These are phyloP conservation scores for Aspergillus uvarum DNA, from an alignment of 2,329 filamentous ascomycete genomes.

Conservation along the genomic window DNA sequence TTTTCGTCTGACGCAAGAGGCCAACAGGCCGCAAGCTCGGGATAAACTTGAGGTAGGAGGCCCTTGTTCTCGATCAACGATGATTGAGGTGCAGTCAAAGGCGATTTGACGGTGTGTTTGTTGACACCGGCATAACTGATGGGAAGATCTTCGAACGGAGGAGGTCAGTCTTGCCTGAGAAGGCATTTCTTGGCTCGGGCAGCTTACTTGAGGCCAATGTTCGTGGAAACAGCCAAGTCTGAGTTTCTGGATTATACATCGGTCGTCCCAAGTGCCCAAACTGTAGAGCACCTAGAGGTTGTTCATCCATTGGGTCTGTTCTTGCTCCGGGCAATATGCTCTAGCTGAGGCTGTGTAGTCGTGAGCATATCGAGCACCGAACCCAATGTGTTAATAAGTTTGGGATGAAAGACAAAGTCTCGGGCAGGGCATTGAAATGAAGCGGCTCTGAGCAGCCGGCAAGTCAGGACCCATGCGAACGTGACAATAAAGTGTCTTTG, in stretches of 20 bases:
- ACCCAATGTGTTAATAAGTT: constrained; percentile 1
- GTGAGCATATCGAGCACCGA: constrained; percentile 30
- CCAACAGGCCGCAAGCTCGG: constrained; percentile 38
- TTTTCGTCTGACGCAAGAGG: constrained; percentile 30
- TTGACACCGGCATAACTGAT: constrained; percentile 35
- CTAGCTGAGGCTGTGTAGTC: constrained; percentile 20
- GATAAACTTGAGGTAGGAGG: constrained; percentile 30
- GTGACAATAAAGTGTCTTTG: constrained; percentile 1
- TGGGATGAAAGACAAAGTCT: not conserved
- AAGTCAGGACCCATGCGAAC: constrained; percentile 7
- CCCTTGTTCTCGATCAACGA: constrained; percentile 22
- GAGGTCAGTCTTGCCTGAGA: not conserved
- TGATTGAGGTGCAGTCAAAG: constrained; percentile 15
- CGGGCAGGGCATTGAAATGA: not conserved
- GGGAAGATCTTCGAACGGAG: constrained; percentile 17
- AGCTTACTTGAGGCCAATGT: constrained; percentile 31
- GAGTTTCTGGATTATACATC: constrained; percentile 49
- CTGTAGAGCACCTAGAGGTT: constrained; percentile 49
- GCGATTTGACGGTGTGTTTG: constrained; percentile 27
- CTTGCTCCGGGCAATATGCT: constrained; percentile 30
- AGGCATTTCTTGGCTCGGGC: not conserved
- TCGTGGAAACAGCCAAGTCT: constrained; percentile 52
- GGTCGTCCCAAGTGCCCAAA: constrained; percentile 59
- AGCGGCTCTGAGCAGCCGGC: constrained; percentile 9
- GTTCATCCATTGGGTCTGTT: constrained; percentile 59